Evolutionary conservation across 345 rosid species (phyloP), one percentile per base, ranked within the genome.

Genomic region (Jatropha curcas): DNA sequence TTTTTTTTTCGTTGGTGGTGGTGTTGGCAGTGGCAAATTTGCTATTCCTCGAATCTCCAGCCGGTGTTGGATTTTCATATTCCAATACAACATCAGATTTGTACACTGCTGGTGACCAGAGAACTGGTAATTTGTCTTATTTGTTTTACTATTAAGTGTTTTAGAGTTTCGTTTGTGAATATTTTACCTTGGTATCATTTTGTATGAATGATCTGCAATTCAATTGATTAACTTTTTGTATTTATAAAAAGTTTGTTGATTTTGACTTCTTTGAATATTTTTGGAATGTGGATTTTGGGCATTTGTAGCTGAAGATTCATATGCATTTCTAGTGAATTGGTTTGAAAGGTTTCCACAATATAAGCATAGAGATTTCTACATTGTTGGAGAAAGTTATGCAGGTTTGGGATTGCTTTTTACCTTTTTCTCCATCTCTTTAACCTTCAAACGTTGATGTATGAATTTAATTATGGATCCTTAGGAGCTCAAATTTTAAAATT

Each of bases 51-150:
- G 98, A 94, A 70, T 94, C 98, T 69, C 98, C 98, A 0, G 98
- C 97, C 60, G 98, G 98, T 79, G 98, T 94, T 72, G 98, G 98
- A 10, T 94, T 92, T 82, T 94, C 98, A 1, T 94, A 90, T 82
- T 69, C 96, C 0, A 94, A 94, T 65, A 95, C 93, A 0, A 82
- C 91, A 12, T 84, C 96, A 7, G 99, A 95, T 72, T 76, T 92
- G 86, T 93, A 88, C 84, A 88, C 89, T 4, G 70, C 79, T 10
- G 99, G 99, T 53, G 99, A 95, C 81, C 67, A 78, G 71, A 95
- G 89, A 86, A 95, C 98, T 55, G 97, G 98, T 91, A 79, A 79
- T n/a, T 48, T 27, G 6, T 56, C 7, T 52, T 51, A 4, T n/a
- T 37, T 50, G 25, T 46, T 65, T 34, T 50, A 6, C 19, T 46